A percentile compares a stretch with the other conserved stretches of the same genome.
Evolutionary conservation across 345 rosid species (phyloP).

Genomic region (Melaleuca alternifolia): DNA sequence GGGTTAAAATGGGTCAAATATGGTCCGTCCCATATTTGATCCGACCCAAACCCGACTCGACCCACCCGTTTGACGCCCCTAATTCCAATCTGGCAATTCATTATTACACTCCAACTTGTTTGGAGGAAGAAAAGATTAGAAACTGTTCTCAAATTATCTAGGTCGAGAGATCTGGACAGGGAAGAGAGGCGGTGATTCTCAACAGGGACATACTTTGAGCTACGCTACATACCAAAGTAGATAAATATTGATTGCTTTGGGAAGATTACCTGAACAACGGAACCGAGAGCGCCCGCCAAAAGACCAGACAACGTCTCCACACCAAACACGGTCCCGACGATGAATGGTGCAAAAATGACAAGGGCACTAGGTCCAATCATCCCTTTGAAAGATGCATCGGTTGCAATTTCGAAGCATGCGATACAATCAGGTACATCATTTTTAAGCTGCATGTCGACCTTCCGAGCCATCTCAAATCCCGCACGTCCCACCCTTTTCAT

Average conservation of each 20-base stretch:
- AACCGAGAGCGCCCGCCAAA: slow-evolving; percentile 24
- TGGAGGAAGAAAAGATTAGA: too few species aligned
- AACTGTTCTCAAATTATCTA: too few species aligned
- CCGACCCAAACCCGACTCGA: too few species aligned
- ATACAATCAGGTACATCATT: slow-evolving; percentile 21
- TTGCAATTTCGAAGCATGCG: slow-evolving; percentile 20
- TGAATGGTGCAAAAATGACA: slow-evolving; percentile 24
- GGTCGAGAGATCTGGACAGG: too few species aligned
- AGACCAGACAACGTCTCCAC: slow-evolving; percentile 22
- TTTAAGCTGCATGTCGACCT: slow-evolving; percentile 25
- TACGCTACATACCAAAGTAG: neutral
- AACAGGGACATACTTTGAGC: neutral
- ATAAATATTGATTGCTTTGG: neutral
- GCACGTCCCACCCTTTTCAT: slow-evolving; percentile 33
- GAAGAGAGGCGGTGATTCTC: too few species aligned
- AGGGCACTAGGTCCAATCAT: slow-evolving; percentile 24
- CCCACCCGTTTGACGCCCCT: too few species aligned
- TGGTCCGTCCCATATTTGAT: too few species aligned
- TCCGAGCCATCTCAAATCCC: slow-evolving; percentile 24
- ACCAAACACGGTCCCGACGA: slow-evolving; percentile 22
- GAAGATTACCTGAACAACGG: slow-evolving; percentile 18
- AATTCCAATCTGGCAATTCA: too few species aligned
- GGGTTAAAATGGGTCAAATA: too few species aligned
- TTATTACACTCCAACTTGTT: too few species aligned
- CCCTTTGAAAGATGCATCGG: slow-evolving; percentile 18